Base-by-base conservation (phyloP, 2,329 filamentous ascomycete species). In the Parastagonospora nodorum region DNA sequence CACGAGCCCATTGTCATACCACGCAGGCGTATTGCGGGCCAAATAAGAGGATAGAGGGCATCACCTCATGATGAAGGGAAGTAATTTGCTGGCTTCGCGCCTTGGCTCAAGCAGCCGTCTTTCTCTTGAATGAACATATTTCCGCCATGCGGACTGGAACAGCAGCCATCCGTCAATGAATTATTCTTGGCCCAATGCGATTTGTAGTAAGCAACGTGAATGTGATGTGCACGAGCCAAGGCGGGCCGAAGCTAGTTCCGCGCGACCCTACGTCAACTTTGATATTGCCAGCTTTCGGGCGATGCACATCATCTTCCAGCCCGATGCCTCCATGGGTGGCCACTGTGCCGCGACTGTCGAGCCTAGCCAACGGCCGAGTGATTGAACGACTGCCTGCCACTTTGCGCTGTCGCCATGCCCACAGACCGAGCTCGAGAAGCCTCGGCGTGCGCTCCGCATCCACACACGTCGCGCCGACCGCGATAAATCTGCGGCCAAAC, bases 401-500 rank as follows among this genome's bases (percentile, higher is more conserved):
- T 55, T 53, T 55, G 48, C 60, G 51, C 57, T 67, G 55, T 57
- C 66, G 56, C 53, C 55, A 64, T 71, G 67, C 61, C 60, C 35
- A 50, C 7, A 51, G 39, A 35, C 41, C 51, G 39, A 42, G 46
- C 48, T 45, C 36, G 29, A 29, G 55, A 31, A 55, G 51, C 51
- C 53, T 67, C 50, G 62, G 60, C 50, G 48, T 57, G 45, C 68
- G 70, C 61, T 68, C 67, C 55, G 74, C 64, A 48, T 72, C 75
- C 32, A 72, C 75, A 4, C 72, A 81, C 46, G 76, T 78, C n/a
- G 80, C 82, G 38, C 71, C 75, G 5, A 80, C 82, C 6, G 77
- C 80, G 8, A 78, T 85, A 56, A 82, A 83, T 64, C 77, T 78
- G 11, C 77, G 77, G 7, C 78, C 78, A 29, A 79, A 78, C 24